Evolutionary conservation across 2,329 filamentous ascomycete species (phyloP), one percentile per base, ranked within the genome.

Genomic region (Cordyceps farinosa): DNA sequence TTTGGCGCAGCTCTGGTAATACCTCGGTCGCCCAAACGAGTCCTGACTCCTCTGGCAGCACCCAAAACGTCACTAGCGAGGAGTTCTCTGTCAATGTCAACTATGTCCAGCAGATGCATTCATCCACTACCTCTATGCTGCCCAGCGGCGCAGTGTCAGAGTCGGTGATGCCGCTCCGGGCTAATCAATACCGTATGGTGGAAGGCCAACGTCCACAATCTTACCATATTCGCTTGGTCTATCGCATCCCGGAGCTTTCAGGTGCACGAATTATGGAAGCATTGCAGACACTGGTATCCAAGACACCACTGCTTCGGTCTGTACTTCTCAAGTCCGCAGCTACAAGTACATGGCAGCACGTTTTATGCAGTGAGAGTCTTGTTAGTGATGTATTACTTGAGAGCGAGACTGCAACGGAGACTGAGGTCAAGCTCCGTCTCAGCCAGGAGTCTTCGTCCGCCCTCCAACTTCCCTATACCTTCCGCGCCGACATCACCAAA

Each of bases 221-320:
- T 10, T 76, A 75, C 64, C 70, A 73, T 47, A 70, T 70, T 60
- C 73, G 73, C 47, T 67, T 76, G 55, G 69, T 72, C 11, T 76
- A 76, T 56, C 69, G 69, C 5, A 60, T 74, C 48, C 63, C 65
- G 15, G 29, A 17, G 10, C 5, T 62, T 3, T 22, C 59, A 10
- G 22, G 34, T 27, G 32, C 59, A 5, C 50, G 11, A 7, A 62
- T 62, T 10, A 29, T 40, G 34, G 44, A 48, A 3, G 51, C 42
- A 7, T 34, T 62, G 2, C 50, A 27, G 38, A 70, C 69, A 1
- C 63, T 77, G 27, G 27, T 54, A 10, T 22, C 40, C 59, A 62
- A n/a, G 34, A 62, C 44, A 3, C 51, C 52, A 8, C 11, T 55
- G 9, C 59, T 62, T n/a, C 51, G 59, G 11, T 54, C 59, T 17